These are phyloP conservation scores for Debaryomycetaceae sp. DNA, from an alignment of 1,139 yeast genomes.

Conservation along the genomic window DNA sequence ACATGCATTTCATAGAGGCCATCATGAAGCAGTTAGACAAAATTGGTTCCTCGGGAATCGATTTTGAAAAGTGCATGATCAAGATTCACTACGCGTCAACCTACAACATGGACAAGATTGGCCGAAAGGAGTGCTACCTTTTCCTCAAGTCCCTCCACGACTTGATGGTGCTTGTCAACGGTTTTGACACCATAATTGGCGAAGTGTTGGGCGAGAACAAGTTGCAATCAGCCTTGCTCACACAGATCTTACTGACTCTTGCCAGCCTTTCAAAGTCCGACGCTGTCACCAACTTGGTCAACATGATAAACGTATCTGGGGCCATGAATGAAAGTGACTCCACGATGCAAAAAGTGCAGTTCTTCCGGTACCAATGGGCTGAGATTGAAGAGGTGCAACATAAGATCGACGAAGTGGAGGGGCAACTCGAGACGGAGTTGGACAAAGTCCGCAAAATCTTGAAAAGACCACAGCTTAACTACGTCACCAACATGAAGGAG, in stretches of 20 bases:
- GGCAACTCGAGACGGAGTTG: constrained; percentile 49
- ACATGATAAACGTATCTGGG: constrained; percentile 52
- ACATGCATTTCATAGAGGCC: constrained; percentile 49
- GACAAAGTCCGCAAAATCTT: constrained; percentile 37
- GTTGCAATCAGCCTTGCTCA: constrained; percentile 23
- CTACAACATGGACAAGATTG: constrained; percentile 38
- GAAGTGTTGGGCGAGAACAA: constrained; percentile 5
- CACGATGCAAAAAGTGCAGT: constrained; percentile 46
- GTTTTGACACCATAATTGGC: constrained; percentile 21
- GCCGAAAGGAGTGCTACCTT: constrained; percentile 61
- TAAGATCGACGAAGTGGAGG: constrained; percentile 42
- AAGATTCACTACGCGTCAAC: constrained; percentile 58
- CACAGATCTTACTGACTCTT: constrained; percentile 19
- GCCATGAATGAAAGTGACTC: constrained; percentile 47
- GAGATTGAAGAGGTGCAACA: constrained; percentile 34
- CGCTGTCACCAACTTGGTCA: constrained; percentile 31
- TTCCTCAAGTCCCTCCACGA: constrained; percentile 51
- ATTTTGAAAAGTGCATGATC: constrained; percentile 63
- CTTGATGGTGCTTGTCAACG: constrained; percentile 23
- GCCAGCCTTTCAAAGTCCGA: constrained; percentile 14
- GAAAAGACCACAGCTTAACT: constrained; percentile 57
- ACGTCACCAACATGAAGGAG: constrained; percentile 54
- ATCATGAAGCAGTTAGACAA: constrained; percentile 39
- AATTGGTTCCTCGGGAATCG: constrained; percentile 31
- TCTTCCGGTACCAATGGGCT: constrained; percentile 45